Conservation (phyloP, 192 early-diverging fungal species). For the Coemansia sp. region DNA sequence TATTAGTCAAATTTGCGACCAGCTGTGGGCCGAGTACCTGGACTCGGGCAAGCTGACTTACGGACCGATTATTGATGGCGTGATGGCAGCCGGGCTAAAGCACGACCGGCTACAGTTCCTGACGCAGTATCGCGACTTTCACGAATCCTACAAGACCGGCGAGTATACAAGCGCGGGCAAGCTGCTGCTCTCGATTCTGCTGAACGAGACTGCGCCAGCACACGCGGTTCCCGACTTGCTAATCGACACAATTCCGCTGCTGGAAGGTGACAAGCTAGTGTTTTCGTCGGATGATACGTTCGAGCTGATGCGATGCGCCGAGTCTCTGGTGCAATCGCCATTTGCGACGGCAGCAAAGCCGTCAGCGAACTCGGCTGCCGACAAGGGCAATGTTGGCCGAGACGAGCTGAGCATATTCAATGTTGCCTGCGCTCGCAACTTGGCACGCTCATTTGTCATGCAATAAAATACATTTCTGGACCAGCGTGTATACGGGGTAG, state of each 20-base stretch:
- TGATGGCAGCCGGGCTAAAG: constrained; percentile 13
- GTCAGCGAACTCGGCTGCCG: neutral
- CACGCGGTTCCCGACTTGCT: constrained; percentile 52
- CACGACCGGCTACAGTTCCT: constrained; percentile 56
- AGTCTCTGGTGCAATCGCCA: constrained; percentile 38
- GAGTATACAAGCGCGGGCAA: constrained; percentile 35
- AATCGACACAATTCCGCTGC: constrained; percentile 59
- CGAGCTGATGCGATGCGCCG: constrained; percentile 64
- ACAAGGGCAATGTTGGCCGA: neutral
- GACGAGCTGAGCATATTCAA: constrained; percentile 32
- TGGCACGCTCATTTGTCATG: constrained; percentile 36
- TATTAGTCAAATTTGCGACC: constrained; percentile 55
- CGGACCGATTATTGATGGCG: constrained; percentile 40
- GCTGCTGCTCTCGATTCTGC: constrained; percentile 49
- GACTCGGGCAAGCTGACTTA: constrained; percentile 44
- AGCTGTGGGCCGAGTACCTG: constrained; percentile 54
- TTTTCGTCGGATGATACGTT: constrained; percentile 57
- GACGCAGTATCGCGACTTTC: constrained; percentile 57
- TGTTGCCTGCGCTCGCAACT: constrained; percentile 41
- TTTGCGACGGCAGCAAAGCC: neutral
- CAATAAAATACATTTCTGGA: too few relatives aligned
- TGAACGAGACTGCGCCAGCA: constrained; percentile 51
- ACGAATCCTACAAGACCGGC: constrained; percentile 45
- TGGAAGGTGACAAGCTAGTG: constrained; percentile 56
- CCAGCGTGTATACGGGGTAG: too few relatives aligned